Evolutionary conservation across 2,329 filamentous ascomycete species (phyloP), one percentile per base, ranked within the genome.

Genomic region (Talaromyces sp.): DNA sequence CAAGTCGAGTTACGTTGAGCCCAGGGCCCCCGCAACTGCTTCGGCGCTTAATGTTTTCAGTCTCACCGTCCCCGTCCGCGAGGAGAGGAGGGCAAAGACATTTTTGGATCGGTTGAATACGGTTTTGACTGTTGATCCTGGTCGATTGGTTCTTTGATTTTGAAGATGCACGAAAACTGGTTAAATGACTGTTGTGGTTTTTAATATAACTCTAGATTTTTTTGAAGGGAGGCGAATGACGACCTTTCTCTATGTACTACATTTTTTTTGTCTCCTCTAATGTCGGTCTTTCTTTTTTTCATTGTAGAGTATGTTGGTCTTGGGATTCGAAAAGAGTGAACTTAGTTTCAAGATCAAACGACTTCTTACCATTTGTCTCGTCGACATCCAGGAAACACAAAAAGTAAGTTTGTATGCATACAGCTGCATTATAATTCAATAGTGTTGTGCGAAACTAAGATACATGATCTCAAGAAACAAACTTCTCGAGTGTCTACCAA

Each of bases 21-120:
- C 71, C 40, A 60, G n/a, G 17, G 67, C 4, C 68, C 68, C 62
- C 70, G 51, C 73, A 70, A 49, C 73, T 70, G 65, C 67, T 70
- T 54, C 72, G 72, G 58, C 88, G 15, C 80, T 86, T 63, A 96
- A 96, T 75, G 81, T 93, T 0, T 96, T 98, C 76, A 94, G 88
- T 72, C 81, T 99, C 61, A 89, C 84, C 31, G 93, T 96, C 22
- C 88, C 90, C 45, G 88, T 86, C 79, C 87, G 86, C 8, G 95
- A 99, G 77, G 91, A 93, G 84, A 87, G 89, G 81, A 85, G 93
- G 72, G 95, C 92, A 15, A 84, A 86, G 73, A 84, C 89, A 11
- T 99, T 97, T 81, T 79, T 99, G 69, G 90, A 94, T 79, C 87
- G 92, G 71, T 86, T 97, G 74, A 97, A 97, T 87, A 81, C 84